Conservation (phyloP, 2,329 filamentous ascomycete genomes). For the Talaromyces sp. region DNA sequence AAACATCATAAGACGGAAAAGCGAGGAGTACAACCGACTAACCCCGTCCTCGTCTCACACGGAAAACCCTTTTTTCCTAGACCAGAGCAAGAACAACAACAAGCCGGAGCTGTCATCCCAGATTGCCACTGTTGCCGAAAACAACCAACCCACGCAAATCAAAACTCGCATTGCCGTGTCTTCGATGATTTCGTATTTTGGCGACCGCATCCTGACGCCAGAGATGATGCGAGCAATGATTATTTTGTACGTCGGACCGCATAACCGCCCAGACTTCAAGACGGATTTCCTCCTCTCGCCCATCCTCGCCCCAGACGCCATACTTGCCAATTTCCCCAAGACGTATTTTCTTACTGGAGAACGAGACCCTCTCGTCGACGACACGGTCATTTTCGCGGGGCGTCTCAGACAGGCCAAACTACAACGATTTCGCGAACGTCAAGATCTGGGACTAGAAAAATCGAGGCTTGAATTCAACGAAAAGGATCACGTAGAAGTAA, state of each 20-base stretch:
- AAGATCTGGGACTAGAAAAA: constrained; percentile 53
- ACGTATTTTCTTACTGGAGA: constrained; percentile 93
- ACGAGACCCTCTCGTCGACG: constrained; percentile 89
- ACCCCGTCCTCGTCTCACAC: constrained; percentile 44
- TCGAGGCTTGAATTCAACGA: constrained; percentile 59
- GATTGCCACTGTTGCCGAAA: constrained; percentile 22
- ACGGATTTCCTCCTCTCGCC: constrained; percentile 89
- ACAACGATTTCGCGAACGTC: constrained; percentile 50
- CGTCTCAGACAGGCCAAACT: constrained; percentile 74
- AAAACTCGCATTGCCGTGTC: constrained; percentile 87
- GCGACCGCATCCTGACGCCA: constrained; percentile 87
- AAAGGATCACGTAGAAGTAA: constrained; percentile 72
- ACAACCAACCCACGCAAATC: constrained; percentile 47
- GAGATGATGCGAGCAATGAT: constrained; percentile 99
- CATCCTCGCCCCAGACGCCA: constrained; percentile 76
- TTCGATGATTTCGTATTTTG: constrained; percentile 97
- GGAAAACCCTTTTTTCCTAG: constrained; percentile 29
- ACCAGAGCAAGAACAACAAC: constrained; percentile 1
- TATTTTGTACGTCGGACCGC: constrained; percentile 90
- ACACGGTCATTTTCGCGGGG: constrained; percentile 94
- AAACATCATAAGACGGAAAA: constrained; percentile 75
- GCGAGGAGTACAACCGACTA: constrained; percentile 78
- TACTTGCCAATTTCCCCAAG: constrained; percentile 85
- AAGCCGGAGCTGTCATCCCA: constrained; percentile 30
- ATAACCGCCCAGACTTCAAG: constrained; percentile 86